phyloP scores from a whole-genome alignment of 2,329 filamentous ascomycete species.

The Taxawa tesnikishii region DNA sequence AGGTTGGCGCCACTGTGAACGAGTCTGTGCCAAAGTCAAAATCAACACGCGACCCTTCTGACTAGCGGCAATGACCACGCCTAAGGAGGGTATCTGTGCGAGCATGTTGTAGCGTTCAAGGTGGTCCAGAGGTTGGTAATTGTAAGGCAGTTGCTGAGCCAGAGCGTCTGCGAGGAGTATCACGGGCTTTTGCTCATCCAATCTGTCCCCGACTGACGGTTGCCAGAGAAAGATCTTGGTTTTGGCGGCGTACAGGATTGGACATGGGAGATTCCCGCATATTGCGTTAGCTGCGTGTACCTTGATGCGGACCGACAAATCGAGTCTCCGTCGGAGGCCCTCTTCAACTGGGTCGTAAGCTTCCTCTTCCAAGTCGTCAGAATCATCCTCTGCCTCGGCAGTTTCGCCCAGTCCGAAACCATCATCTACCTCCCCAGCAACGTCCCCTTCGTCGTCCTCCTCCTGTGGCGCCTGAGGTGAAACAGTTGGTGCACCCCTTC shows the following conservation, averaged over 20 bases:
- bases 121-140: slow-evolving; percentile 16
- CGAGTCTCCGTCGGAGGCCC: no score
- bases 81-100: slow-evolving; percentile 54
- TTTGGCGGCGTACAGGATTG: slow-evolving; percentile 28
- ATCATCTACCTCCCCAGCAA: slow-evolving; percentile 2
- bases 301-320: no score
- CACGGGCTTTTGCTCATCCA: slow-evolving; percentile 6
- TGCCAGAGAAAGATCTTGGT: slow-evolving; percentile 32
- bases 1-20: background rate
- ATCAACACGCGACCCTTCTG: slow-evolving; percentile 55
- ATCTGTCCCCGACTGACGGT: slow-evolving; percentile 10
- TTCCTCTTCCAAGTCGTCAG: background rate
- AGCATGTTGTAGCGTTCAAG: slow-evolving; percentile 50
- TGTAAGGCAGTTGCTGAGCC: slow-evolving; percentile 20
- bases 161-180: slow-evolving; percentile 19
- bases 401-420: background rate
- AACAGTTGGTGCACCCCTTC: background rate
- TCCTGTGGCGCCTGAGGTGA: background rate
- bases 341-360: no score
- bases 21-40: slow-evolving; percentile 41
- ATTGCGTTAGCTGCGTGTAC: slow-evolving; percentile 10
- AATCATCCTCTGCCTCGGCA: background rate
- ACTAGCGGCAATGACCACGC: slow-evolving; percentile 54
- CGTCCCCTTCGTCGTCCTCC: slow-evolving; percentile 5
- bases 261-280: slow-evolving; percentile 21